Base-by-base conservation (phyloP, 2,329 filamentous ascomycete species). In the Elsinoe arachidis region DNA sequence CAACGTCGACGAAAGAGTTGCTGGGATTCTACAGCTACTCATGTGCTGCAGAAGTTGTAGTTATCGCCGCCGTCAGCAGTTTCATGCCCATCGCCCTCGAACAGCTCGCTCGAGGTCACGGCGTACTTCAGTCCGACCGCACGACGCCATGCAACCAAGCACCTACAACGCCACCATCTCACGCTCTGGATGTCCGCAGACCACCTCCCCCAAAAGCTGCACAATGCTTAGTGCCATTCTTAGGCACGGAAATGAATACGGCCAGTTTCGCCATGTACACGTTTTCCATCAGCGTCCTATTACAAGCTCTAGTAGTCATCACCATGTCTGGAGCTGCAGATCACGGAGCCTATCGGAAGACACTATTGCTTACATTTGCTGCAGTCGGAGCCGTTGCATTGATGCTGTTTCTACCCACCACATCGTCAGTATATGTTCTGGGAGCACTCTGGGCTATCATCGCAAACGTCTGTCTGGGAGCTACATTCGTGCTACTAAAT, bases 261-360 rank as follows among this genome's bases (percentile, higher is more conserved):
- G 91, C 92, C 35, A 95, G 88, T 71, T 96, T 97, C 71, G 92
- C 90, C 69, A 95, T 97, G 90, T 97, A 97, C 73, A 96, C 90
- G 1, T 99, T 99, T 72, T 95, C 90, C 58, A 77, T 95, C 66
- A 95, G 89, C 69, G 93, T 99, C 1, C 72, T 96, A 17, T 72
- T 96, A 10, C 93, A 99, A 70, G 88, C 91, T 1, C 73, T 97
- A 26, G 75, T 97, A 30, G 95, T 99, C 43, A 90, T 99, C 62
- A 95, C 90, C 67, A 96, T 99, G 78, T 96, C 90, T 67, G 93
- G 89, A 57, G 91, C 92, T 6, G 93, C 93, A 58, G 93, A 99
- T 70, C 92, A 97, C 72, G 93, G 93, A 61, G 68, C 70, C 21
- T 93, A 91, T 74, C 85, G 93, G 59, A 99, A 97, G 77, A 87